Evolutionary conservation across 192 early-diverging fungal species (phyloP), one percentile per base, ranked within the genome.

Genomic region (Gigaspora rosea): DNA sequence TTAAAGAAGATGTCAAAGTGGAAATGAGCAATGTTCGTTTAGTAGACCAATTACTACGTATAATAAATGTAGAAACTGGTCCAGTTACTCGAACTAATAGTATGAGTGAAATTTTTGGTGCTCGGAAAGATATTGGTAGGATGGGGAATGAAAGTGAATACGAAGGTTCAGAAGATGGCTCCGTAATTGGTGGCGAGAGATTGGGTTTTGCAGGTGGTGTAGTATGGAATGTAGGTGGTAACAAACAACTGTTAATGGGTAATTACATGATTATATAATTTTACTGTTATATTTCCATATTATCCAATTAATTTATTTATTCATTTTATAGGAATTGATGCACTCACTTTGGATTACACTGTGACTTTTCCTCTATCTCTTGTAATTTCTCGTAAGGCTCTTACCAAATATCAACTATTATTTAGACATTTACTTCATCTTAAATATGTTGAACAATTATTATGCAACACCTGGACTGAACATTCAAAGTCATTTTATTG

Each of bases 391-490:
- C 89, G 88, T 62, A 91, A 90, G 35, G 88, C 94, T 2, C 81
- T 98, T 68, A 91, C 89, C 51, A 97, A 96, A 82, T 99, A 99
- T 80, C 95, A 95, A 78, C 82, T 96, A 5, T 75, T 98, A 36
- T 96, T 95, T 81, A 89, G 98, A 20, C 92, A 97, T 79, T 82
- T 98, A 4, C 82, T 99, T 47, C 88, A 92, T 68, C 88, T 97
- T 74, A 95, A 95, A 79, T 91, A 96, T 78, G 88, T 93, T 3
- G 98, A 99, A 80, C 90, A 94, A 52, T 84, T 91, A 20, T 84
- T 99, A 70, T 88, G 90, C 33, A 79, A 82, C 32, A 85, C 88
- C 7, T 99, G 98, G 98, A 84, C 86, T 12, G 86, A 90, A 27
- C 90, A 95, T 69, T 67, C 78, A 27, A 90, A 91, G 75, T 78